Conservation (phyloP, 331 rosid species). For the Rosa hybrid region DNA sequence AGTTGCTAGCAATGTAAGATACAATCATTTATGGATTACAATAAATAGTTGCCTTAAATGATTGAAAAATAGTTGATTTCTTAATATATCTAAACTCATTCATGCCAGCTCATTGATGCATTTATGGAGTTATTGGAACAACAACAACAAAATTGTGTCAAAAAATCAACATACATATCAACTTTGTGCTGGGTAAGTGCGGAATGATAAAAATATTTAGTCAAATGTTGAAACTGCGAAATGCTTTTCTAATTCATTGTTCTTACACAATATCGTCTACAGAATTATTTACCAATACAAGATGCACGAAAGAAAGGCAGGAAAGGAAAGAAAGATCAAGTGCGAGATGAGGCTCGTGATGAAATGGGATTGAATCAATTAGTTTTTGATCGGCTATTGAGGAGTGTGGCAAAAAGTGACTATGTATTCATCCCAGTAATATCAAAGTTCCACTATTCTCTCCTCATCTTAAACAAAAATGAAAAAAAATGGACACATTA, state of each 20-base stretch:
- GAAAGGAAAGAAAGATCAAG: not conserved
- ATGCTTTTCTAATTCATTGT: not conserved
- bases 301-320: not conserved
- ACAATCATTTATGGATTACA: not conserved
- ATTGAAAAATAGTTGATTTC: not conserved
- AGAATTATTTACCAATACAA: not conserved
- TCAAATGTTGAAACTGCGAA: not conserved
- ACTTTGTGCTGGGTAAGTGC: constrained; percentile 4
- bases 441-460: not conserved
- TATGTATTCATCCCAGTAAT: not conserved
- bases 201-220: not conserved
- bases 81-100: not conserved
- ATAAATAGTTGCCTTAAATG: not conserved
- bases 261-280: not conserved
- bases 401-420: not conserved
- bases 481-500: not conserved
- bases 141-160: not conserved
- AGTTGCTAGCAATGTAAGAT: not conserved
- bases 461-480: not conserved
- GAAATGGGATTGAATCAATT: not conserved
- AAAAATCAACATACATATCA: not conserved
- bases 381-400: not conserved
- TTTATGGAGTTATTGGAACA: constrained; percentile 4
- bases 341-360: not conserved
- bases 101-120: constrained; percentile 1